Evolutionary conservation across 2,329 filamentous ascomycete genomes (phyloP), one percentile per base, ranked within the genome.

Genomic region (Colletotrichum musicola): DNA sequence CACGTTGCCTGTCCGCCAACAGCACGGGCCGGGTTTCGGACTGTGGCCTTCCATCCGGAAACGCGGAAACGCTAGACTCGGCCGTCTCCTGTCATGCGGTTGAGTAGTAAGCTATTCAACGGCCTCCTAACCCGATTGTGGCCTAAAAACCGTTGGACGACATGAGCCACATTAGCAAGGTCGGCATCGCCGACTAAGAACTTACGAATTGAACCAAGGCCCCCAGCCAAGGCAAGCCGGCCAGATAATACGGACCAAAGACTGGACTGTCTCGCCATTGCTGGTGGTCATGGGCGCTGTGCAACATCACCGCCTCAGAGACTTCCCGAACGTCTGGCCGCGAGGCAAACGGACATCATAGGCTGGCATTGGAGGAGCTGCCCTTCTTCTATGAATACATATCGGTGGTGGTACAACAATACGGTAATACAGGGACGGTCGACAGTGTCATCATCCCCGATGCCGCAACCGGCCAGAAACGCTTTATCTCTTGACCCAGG

Each of bases 401-500:
- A 63, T 55, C 22, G 42, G 13, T 55, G 57, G 13, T 49, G 7
- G 46, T 49, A 49, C 46, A 49, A 49, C 46, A 20, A 20, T 49
- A 49, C 4, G 46, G 46, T 49, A 20, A 18, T 49, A 49, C 12
- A 49, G 46, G 30, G 30, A 49, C 18, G 46, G 18, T 18, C 14
- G 38, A 20, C 49, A 14, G 25, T 20, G 13, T 46, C 22, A 25
- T 35, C 50, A 22, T 47, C 30, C 25, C 40, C 57, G 30, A 30
- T 20, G 25, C 22, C 27, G 20, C 49, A 14, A 6, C 12, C 22
- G 22, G 49, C 16, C 13, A 38, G 66, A 72, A 55, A 68, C 69
- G 56, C 68, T 64, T 77, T 85, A 90, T 83, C 88, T 83, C 90
- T 98, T 98, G 87, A 98, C 95, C 96, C 97, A 99, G 75, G 96